Evolutionary conservation across 768 basidiomycete species (phyloP).

Genomic region (Cystobasidium tubakii): DNA sequence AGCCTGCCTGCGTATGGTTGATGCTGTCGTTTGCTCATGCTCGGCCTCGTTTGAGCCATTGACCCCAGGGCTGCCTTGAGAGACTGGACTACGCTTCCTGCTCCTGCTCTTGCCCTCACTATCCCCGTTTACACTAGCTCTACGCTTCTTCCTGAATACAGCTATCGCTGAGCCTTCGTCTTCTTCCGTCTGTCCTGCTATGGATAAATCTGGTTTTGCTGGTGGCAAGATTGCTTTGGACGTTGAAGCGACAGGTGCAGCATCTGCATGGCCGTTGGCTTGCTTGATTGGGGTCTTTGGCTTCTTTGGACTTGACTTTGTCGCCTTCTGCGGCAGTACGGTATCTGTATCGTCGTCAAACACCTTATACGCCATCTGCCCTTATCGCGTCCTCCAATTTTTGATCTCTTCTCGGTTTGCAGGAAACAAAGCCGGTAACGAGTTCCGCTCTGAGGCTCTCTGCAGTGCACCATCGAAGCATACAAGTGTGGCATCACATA

Average conservation of each 20-base stretch:
- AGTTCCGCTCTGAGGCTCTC: too few species aligned
- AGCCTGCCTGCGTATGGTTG: background rate
- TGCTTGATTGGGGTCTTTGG: background rate
- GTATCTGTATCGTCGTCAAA: background rate
- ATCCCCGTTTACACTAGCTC: background rate
- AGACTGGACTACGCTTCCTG: background rate
- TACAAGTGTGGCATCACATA: too few species aligned
- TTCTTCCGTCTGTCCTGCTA: background rate
- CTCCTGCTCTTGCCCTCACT: background rate
- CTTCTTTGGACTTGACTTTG: background rate
- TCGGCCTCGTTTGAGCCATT: background rate
- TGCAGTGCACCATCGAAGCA: too few species aligned
- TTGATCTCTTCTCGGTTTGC: background rate
- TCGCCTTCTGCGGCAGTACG: background rate
- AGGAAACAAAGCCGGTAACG: background rate
- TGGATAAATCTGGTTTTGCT: background rate
- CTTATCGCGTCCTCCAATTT: background rate
- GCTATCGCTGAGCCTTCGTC: background rate
- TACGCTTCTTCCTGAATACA: constrained; percentile 12
- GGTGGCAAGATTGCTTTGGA: constrained; percentile 4
- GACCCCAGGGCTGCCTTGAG: background rate
- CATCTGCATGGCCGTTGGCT: background rate
- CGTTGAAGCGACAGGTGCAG: constrained; percentile 11
- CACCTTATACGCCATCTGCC: background rate
- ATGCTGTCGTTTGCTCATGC: background rate